phyloP scores from a whole-genome alignment of 169 alveolate species.

The Plasmodium vinckei region DNA sequence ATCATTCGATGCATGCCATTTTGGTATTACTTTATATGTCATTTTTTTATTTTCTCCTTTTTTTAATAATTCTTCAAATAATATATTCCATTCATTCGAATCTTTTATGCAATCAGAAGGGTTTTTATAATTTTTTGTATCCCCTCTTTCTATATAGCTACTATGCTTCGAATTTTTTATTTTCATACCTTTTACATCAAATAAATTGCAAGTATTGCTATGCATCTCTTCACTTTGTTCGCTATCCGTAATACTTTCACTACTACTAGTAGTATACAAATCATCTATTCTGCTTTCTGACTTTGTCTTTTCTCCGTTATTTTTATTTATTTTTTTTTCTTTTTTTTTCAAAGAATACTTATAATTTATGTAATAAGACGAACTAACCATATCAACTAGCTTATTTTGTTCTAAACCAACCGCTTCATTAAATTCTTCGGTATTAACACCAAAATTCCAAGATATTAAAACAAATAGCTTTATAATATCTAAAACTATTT shows the following conservation, averaged over 20 bases:
- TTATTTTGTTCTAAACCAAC: constrained; percentile 4
- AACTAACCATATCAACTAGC: constrained; percentile 29
- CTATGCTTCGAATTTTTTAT: not conserved
- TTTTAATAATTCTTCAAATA: constrained; percentile 18
- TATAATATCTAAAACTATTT: constrained; percentile 50
- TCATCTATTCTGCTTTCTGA: constrained; percentile 23
- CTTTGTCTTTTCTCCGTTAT: not conserved
- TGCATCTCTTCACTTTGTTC: not conserved
- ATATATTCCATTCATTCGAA: not conserved
- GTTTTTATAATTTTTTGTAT: not conserved
- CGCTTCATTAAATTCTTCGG: constrained; percentile 15
- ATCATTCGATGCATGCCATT: constrained; percentile 77
- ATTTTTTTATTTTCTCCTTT: constrained; percentile 35
- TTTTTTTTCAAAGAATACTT: constrained; percentile 11
- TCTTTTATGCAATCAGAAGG: not conserved
- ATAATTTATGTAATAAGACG: constrained; percentile 65
- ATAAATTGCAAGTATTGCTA: no score
- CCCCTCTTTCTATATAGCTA: not conserved
- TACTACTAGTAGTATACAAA: constrained; percentile 11
- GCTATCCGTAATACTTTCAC: not conserved
- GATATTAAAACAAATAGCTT: constrained; percentile 61
- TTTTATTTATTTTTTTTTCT: not conserved
- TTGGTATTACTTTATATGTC: constrained; percentile 66
- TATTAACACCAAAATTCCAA: constrained; percentile 63
- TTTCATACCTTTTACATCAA: not conserved